phyloP scores from a whole-genome alignment of 768 basidiomycete species.

The Trametes elegans region DNA sequence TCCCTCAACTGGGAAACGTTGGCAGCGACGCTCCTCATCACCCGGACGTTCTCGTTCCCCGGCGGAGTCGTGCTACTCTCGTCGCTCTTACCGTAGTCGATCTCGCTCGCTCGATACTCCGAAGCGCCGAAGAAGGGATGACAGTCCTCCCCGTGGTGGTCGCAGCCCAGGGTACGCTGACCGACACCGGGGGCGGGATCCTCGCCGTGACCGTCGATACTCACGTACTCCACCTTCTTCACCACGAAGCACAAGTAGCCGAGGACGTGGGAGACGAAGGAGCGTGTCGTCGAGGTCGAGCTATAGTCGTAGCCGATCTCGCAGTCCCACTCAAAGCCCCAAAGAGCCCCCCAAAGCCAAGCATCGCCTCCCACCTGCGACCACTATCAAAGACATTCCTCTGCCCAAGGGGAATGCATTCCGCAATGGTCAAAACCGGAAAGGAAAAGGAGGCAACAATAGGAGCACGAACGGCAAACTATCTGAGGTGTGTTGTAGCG shows the following conservation, averaged over 20 bases:
- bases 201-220: slow-evolving; percentile 33
- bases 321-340: slow-evolving; percentile 45
- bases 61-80: slow-evolving; percentile 63
- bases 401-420: slow-evolving; percentile 17
- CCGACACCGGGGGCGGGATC: slow-evolving; percentile 33
- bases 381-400: slow-evolving; percentile 35
- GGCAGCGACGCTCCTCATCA: slow-evolving; percentile 45
- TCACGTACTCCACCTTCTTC: slow-evolving; percentile 31
- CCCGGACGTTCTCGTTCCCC: slow-evolving; percentile 58
- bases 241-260: slow-evolving; percentile 34
- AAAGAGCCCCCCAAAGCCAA: slow-evolving; percentile 49
- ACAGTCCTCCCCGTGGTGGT: slow-evolving; percentile 42
- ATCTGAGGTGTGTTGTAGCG: slow-evolving; percentile 15
- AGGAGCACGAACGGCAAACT: slow-evolving; percentile 16
- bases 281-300: slow-evolving; percentile 57
- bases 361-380: slow-evolving; percentile 59
- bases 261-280: slow-evolving; percentile 38
- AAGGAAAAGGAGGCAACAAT: slow-evolving; percentile 10
- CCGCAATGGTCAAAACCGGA: slow-evolving; percentile 14
- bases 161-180: slow-evolving; percentile 52
- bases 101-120: slow-evolving; percentile 63
- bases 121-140: slow-evolving; percentile 52
- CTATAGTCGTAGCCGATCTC: slow-evolving; percentile 54
- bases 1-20: slow-evolving; percentile 38
- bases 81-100: slow-evolving; percentile 60